Conservation (phyloP, 139 green algal species). For the Ettlia oleoabundans region DNA sequence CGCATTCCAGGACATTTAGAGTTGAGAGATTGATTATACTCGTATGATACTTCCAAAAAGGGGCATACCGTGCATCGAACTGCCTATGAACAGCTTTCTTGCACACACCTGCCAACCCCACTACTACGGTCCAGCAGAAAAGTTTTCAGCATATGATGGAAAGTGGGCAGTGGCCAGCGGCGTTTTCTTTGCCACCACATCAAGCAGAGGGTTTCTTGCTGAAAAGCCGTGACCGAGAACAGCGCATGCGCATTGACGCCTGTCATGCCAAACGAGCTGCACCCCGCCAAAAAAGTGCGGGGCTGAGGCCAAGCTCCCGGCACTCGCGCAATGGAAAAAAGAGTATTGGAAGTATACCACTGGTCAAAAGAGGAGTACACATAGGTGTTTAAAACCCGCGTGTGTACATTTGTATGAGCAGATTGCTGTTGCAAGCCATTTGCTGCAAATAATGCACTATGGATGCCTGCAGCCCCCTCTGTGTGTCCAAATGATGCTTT, state of each 20-base stretch:
- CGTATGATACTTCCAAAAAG: no score
- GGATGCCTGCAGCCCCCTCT: conserved; percentile 63
- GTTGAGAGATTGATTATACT: no score
- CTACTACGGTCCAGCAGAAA: no score
- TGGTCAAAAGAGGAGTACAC: conserved; percentile 41
- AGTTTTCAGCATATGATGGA: conserved; percentile 29
- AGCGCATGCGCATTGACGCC: conserved; percentile 55
- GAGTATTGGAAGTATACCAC: not conserved
- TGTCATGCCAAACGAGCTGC: conserved; percentile 51
- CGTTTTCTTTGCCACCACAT: conserved; percentile 23
- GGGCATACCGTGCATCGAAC: no score
- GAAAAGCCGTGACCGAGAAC: not conserved
- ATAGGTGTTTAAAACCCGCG: conserved; percentile 70
- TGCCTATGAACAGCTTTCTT: no score
- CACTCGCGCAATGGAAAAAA: not conserved
- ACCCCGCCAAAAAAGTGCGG: not conserved
- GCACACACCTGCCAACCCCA: no score
- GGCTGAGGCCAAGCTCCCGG: not conserved
- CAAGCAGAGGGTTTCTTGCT: not conserved
- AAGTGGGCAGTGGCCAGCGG: conserved; percentile 23
- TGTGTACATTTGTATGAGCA: conserved; percentile 59
- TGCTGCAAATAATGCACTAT: conserved; percentile 59
- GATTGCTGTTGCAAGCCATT: conserved; percentile 10
- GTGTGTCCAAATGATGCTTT: conserved; percentile 68
- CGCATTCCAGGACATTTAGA: no score